These are phyloP conservation scores for Helenozyma baotianmanensis DNA, from an alignment of 805 yeast species.

Conservation along the genomic window DNA sequence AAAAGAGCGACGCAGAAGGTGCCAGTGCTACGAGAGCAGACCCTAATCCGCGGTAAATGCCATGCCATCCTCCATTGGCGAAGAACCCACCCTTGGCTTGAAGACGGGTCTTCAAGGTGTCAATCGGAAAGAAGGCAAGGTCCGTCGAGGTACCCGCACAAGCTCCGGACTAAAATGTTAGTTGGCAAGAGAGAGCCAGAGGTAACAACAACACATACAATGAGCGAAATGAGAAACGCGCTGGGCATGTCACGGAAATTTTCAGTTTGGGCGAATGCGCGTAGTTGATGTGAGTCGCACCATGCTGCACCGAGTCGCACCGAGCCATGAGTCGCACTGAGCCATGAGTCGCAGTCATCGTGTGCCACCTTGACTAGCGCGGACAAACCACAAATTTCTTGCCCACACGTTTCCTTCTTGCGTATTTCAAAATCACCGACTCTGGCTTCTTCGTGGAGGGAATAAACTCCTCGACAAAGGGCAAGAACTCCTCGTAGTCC, in stretches of 20 bases:
- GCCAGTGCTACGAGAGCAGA: slow-evolving; percentile 94
- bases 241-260: too few species aligned
- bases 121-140: slow-evolving; percentile 91
- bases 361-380: too few species aligned
- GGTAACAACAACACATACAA: slow-evolving; percentile 22
- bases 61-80: slow-evolving; percentile 86
- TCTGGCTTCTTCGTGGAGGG: slow-evolving; percentile 36
- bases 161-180: slow-evolving; percentile 66
- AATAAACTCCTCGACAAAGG: slow-evolving; percentile 27
- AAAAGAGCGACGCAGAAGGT: slow-evolving; percentile 53
- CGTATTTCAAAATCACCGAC: slow-evolving; percentile 33
- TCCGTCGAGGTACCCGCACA: slow-evolving; percentile 97
- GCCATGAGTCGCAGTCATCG: too few species aligned
- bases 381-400: slow-evolving; percentile 28
- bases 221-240: slow-evolving; percentile 27
- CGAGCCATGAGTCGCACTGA: too few species aligned
- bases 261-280: not conserved
- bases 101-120: slow-evolving; percentile 86
- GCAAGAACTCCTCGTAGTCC: slow-evolving; percentile 38
- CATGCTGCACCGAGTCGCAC: not conserved
- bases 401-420: slow-evolving; percentile 30
- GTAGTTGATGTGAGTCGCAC: slow-evolving; percentile 1
- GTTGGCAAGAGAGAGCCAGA: slow-evolving; percentile 3
- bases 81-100: slow-evolving; percentile 96
- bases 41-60: slow-evolving; percentile 89